Conservation (phyloP, 2,329 filamentous ascomycete species). For the Botryotinia calthae region DNA sequence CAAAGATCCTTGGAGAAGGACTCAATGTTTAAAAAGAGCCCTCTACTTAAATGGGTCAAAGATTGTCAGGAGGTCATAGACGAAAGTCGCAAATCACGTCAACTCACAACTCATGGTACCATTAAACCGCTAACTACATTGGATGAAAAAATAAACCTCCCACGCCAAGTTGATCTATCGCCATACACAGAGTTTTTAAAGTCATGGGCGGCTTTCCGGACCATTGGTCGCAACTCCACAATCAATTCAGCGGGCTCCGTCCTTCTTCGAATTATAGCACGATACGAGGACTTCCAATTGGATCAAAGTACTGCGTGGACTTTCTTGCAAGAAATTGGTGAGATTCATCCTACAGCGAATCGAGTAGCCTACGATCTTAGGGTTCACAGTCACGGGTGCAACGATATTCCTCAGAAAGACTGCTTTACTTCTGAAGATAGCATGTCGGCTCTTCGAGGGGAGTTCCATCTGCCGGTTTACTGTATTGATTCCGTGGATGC, state of each 20-base stretch:
- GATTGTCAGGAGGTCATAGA: constrained; percentile 52
- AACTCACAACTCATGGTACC: constrained; percentile 52
- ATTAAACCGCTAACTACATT: constrained; percentile 41
- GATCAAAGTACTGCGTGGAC: constrained; percentile 53
- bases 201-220: constrained; percentile 59
- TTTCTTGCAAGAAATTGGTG: constrained; percentile 74
- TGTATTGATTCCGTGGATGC: constrained; percentile 70
- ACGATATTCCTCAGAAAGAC: neutral
- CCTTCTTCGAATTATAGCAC: constrained; percentile 58
- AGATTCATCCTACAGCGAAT: constrained; percentile 69
- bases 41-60: constrained; percentile 44
- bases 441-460: constrained; percentile 53
- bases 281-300: constrained; percentile 54
- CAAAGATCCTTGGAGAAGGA: neutral
- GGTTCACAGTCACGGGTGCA: constrained; percentile 36
- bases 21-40: neutral
- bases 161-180: constrained; percentile 4
- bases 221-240: constrained; percentile 52
- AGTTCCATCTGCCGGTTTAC: constrained; percentile 62
- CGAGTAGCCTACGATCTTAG: constrained; percentile 59
- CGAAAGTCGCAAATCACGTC: constrained; percentile 48
- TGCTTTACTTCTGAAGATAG: constrained; percentile 40
- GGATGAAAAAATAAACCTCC: neutral
- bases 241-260: constrained; percentile 61
- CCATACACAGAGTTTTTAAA: constrained; percentile 55